Conservation (phyloP, 768 basidiomycete genomes). For the Amanita pallidorosea region DNA sequence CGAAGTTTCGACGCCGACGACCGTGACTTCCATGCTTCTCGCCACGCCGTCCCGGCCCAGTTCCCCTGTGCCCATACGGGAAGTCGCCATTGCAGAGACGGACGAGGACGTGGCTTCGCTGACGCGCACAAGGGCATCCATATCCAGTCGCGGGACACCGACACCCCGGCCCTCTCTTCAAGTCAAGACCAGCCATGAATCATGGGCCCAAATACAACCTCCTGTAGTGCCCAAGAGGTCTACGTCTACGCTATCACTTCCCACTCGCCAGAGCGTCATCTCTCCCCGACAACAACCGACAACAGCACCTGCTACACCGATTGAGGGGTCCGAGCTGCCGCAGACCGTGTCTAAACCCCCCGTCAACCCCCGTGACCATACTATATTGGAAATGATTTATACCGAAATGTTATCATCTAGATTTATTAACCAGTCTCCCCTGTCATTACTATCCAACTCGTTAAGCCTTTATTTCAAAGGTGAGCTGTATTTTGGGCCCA, state of each 20-base stretch:
- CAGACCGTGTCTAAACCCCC: conserved; percentile 28
- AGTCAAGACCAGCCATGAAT: conserved; percentile 8
- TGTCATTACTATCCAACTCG: conserved; percentile 48
- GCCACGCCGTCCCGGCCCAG: conserved; percentile 15
- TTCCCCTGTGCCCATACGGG: conserved; percentile 12
- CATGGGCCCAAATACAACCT: neutral
- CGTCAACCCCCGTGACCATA: conserved; percentile 56
- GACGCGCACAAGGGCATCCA: neutral
- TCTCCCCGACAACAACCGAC: neutral
- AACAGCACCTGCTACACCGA: neutral
- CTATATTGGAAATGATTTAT: conserved; percentile 53
- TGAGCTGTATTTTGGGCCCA: conserved; percentile 14
- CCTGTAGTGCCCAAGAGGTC: neutral
- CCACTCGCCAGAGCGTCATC: neutral
- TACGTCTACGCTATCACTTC: conserved; percentile 3
- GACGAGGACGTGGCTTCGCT: conserved; percentile 8
- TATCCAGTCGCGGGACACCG: neutral
- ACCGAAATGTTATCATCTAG: conserved; percentile 54
- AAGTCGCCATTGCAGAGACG: conserved; percentile 11
- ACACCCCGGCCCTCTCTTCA: conserved; percentile 7
- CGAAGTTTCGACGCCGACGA: conserved; percentile 7
- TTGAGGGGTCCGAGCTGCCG: conserved; percentile 18
- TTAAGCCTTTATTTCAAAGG: conserved; percentile 55
- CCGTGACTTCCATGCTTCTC: conserved; percentile 10
- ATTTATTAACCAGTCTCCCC: conserved; percentile 57